These are phyloP conservation scores for Dioscorea alata DNA, from an alignment of 106 monocot genomes.

Conservation along the genomic window DNA sequence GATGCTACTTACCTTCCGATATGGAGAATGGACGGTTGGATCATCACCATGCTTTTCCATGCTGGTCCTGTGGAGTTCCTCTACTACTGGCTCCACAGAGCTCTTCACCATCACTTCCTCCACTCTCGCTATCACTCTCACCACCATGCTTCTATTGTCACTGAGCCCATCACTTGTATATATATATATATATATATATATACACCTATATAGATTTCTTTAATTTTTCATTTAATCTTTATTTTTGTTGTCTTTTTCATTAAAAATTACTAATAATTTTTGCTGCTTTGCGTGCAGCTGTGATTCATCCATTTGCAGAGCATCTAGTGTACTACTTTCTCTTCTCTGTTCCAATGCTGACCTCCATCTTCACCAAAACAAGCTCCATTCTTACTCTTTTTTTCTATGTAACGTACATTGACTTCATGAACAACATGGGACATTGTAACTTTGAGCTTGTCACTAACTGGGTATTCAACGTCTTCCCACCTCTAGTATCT, in stretches of 20 bases:
- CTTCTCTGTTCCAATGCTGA: constrained; percentile 49
- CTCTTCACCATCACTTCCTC: constrained; percentile 89
- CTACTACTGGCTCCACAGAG: constrained; percentile 96
- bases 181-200: no score
- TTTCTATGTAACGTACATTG: constrained; percentile 43
- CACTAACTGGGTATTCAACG: constrained; percentile 48
- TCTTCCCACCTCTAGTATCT: constrained; percentile 78
- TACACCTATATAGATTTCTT: no score
- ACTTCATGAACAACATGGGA: constrained; percentile 86
- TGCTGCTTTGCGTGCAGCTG: constrained; percentile 45
- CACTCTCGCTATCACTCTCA: constrained; percentile 96
- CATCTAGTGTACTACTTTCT: constrained; percentile 36
- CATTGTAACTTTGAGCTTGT: constrained; percentile 85
- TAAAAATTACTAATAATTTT: background rate
- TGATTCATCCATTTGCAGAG: constrained; percentile 74
- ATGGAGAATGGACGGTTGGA: constrained; percentile 49
- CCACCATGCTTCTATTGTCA: constrained; percentile 91
- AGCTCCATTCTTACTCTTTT: constrained; percentile 16
- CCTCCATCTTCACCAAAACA: constrained; percentile 23
- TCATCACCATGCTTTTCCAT: constrained; percentile 44
- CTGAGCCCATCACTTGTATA: constrained; percentile 89
- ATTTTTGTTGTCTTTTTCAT: no score
- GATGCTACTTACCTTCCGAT: constrained; percentile 16
- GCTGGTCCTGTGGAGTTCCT: constrained; percentile 85
- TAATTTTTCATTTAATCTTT: no score